A percentile compares a stretch with the other conserved stretches of the same genome.
Conservation (phyloP, 176 grass and related monocot genomes). For the Pharus latifolius region DNA sequence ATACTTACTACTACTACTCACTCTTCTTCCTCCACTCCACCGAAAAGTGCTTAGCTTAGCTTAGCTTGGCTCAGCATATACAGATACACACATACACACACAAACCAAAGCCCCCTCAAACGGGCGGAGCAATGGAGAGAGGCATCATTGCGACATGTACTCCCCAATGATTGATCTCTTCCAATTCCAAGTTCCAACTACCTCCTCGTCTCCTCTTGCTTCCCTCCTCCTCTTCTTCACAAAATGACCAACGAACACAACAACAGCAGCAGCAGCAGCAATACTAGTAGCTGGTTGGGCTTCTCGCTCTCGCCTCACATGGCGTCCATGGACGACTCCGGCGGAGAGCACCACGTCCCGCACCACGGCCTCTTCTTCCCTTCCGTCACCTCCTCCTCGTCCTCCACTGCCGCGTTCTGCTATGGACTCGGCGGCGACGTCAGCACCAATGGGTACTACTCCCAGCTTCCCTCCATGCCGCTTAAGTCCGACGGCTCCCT, state of each 20-base stretch:
- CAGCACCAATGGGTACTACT: conserved; percentile 42
- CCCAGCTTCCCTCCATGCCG: conserved; percentile 66
- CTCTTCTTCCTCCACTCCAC: conserved; percentile 24
- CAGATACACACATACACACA: conserved; percentile 7
- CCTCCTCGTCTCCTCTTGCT: not conserved
- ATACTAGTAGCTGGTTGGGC: conserved; percentile 54
- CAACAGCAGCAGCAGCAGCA: conserved; percentile 28
- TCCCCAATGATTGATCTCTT: conserved; percentile 79
- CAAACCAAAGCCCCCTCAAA: conserved; percentile 48
- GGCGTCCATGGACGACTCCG: conserved; percentile 40
- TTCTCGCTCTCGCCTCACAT: conserved; percentile 81
- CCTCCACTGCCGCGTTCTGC: conserved; percentile 20
- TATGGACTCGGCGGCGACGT: conserved; percentile 16
- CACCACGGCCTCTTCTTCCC: conserved; percentile 38
- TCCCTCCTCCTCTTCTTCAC: not conserved
- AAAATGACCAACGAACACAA: conserved; percentile 53
- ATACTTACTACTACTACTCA: not conserved
- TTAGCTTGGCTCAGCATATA: not conserved
- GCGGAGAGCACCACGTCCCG: not conserved
- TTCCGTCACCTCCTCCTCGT: conserved; percentile 16
- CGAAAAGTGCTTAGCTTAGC: not conserved
- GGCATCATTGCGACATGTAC: conserved; percentile 75
- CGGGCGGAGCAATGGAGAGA: conserved; percentile 32
- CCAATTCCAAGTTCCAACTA: conserved; percentile 14
- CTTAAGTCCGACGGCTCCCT: conserved; percentile 87